phyloP scores from a whole-genome alignment of 805 yeast species.

The Zygotorulaspora sp. region DNA sequence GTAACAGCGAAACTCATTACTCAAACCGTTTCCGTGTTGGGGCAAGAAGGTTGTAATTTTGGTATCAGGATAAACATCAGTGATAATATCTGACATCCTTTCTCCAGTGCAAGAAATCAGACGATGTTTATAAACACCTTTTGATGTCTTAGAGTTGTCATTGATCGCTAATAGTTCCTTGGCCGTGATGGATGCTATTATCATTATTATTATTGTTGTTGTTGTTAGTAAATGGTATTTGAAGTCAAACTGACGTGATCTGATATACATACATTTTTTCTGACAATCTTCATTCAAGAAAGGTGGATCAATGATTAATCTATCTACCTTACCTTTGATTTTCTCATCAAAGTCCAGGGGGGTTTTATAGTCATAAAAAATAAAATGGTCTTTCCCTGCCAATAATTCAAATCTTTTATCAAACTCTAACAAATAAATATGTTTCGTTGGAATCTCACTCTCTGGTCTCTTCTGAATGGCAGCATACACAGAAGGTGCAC shows the following conservation, averaged over 20 bases:
- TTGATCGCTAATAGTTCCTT: slow-evolving; percentile 48
- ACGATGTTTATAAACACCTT: slow-evolving; percentile 43
- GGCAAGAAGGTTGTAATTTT: slow-evolving; percentile 65
- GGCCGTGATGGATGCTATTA: slow-evolving; percentile 53
- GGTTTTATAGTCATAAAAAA: slow-evolving; percentile 66
- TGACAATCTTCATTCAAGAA: slow-evolving; percentile 81
- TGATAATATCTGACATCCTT: slow-evolving; percentile 67
- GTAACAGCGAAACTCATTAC: slow-evolving; percentile 85
- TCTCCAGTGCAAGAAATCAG: slow-evolving; percentile 85
- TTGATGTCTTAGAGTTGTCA: slow-evolving; percentile 35
- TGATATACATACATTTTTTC: slow-evolving; percentile 45
- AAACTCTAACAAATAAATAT: slow-evolving; percentile 71
- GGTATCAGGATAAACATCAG: slow-evolving; percentile 58
- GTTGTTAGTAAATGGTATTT: too few species aligned
- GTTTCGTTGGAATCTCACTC: slow-evolving; percentile 54
- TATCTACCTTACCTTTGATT: slow-evolving; percentile 58
- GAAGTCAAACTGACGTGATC: too few species aligned
- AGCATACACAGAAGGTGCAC: slow-evolving; percentile 92
- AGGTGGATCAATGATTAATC: slow-evolving; percentile 83
- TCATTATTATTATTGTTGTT: neutral
- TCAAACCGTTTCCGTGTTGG: slow-evolving; percentile 76
- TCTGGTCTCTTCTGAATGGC: slow-evolving; percentile 57
- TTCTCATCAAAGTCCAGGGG: slow-evolving; percentile 59
- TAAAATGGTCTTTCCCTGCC: slow-evolving; percentile 64
- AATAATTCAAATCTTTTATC: slow-evolving; percentile 72